Base-by-base conservation (phyloP, 805 yeast species). In the Candida pini region DNA sequence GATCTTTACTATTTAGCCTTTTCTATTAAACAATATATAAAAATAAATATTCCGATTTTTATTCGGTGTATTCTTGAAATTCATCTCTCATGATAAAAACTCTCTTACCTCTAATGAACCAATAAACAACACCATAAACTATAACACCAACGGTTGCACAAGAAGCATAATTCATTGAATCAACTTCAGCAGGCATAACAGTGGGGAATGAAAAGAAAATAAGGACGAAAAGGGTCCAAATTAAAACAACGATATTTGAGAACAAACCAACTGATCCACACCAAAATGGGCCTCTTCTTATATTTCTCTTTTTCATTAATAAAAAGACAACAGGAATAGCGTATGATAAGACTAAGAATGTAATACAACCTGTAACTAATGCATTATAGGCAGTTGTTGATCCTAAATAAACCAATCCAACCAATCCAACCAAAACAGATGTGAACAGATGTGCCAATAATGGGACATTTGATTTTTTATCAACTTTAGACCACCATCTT, bases 251-350 rank as follows among this genome's bases (percentile, higher is more conserved):
- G 17, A 66, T 47, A 49, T 79, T 78, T 33, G 71, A 57, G 31
- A 73, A 41, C 2, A 60, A 46, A 2, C 86, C 86, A 36, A 73
- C 31, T 35, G 63, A 62, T 4, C 83, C 82, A 34, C 71, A 48
- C 82, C 86, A 78, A 56, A 76, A 78, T 24, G 82, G 85, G 27
- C 87, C 87, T 51, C 67, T 78, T 41, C 52, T 61, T 41, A 76
- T 72, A 39, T 58, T 68, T 62, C 80, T 68, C 20, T 76, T 80
- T 44, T 57, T 66, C 40, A 50, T 41, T 33, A 76, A 53, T 34
- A 72, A 55, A 45, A 72, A 76, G 4, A 58, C 48, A 14, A 68
- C 62, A 14, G 85, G 85, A 26, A 80, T 68, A 10, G 69, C 48
- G 52, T 80, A 80, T 4, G 82, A 73, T 27, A 78, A 46, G 28